Conservation (phyloP, 306 rosid genomes). For the Myrica gale region DNA sequence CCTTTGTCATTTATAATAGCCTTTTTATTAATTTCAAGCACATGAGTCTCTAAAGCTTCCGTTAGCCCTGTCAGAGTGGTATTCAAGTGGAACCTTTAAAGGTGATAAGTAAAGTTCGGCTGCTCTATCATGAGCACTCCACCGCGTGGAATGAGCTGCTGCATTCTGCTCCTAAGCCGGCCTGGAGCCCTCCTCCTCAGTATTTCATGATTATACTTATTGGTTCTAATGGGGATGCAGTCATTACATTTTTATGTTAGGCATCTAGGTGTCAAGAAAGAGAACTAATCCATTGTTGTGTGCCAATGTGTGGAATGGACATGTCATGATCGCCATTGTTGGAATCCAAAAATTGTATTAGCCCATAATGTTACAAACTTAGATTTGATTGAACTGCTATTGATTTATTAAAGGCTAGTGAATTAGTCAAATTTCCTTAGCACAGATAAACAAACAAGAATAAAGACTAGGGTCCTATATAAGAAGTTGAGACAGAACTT, state of each 20-base stretch:
- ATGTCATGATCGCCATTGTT: slow-evolving; percentile 29
- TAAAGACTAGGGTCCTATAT: too few species aligned
- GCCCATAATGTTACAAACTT: not conserved
- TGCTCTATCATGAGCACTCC: too few species aligned
- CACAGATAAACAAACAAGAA: not conserved
- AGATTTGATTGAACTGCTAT: not conserved
- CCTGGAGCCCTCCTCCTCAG: too few species aligned
- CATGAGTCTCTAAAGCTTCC: too few species aligned
- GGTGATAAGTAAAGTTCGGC: too few species aligned
- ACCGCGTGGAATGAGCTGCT: too few species aligned
- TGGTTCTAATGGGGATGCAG: not conserved
- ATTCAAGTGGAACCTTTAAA: too few species aligned
- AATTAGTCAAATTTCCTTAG: not conserved
- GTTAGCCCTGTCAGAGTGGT: too few species aligned
- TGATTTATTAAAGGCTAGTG: not conserved
- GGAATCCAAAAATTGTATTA: not conserved
- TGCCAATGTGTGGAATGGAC: slow-evolving; percentile 28
- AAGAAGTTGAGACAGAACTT: too few species aligned
- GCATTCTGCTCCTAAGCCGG: too few species aligned
- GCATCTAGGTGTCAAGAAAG: not conserved
- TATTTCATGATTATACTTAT: not conserved
- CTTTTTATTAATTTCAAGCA: too few species aligned
- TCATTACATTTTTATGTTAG: not conserved
- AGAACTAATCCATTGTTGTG: slow-evolving; percentile 23
- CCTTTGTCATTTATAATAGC: too few species aligned